Evolutionary conservation across 139 green algal genomes (phyloP).

Genomic region (Ettlia oleoabundans): DNA sequence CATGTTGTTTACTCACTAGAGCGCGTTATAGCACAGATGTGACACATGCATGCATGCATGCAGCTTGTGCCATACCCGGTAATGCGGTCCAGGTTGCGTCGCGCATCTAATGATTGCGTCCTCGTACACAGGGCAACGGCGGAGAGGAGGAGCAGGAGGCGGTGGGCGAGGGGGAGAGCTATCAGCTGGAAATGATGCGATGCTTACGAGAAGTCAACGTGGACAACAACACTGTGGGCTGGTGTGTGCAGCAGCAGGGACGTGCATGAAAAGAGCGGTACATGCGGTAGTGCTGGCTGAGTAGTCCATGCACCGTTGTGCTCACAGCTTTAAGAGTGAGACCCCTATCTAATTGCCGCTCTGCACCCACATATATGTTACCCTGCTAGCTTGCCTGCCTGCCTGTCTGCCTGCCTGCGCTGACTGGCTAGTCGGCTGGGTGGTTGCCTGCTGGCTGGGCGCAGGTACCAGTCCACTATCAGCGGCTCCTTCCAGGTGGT

Average conservation of each 20-base stretch:
- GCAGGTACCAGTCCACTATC: conserved; percentile 87
- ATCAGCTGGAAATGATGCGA: conserved; percentile 99
- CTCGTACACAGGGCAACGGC: conserved; percentile 20
- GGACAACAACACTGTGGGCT: conserved; percentile 99
- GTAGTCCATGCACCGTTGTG: too few relatives aligned
- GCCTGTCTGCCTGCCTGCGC: background rate
- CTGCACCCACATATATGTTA: background rate
- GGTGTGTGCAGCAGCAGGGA: conserved; percentile 59
- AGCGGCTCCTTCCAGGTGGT: conserved; percentile 87
- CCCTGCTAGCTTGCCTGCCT: background rate
- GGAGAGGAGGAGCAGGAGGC: conserved; percentile 67
- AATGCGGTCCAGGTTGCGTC: too few relatives aligned
- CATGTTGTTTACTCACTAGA: too few relatives aligned
- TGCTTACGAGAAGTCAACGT: conserved; percentile 98
- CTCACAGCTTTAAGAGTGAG: too few relatives aligned
- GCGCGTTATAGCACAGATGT: too few relatives aligned
- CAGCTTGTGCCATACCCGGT: too few relatives aligned
- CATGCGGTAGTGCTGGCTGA: too few relatives aligned
- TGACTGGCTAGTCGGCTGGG: too few relatives aligned
- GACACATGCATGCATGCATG: too few relatives aligned
- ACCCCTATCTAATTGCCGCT: background rate
- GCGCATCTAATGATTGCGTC: too few relatives aligned
- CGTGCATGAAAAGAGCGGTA: too few relatives aligned
- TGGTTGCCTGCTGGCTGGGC: background rate
- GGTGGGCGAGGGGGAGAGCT: conserved; percentile 75